phyloP scores from a whole-genome alignment of 2,329 filamentous ascomycete species.

The Neofusicoccum umdonicola region DNA sequence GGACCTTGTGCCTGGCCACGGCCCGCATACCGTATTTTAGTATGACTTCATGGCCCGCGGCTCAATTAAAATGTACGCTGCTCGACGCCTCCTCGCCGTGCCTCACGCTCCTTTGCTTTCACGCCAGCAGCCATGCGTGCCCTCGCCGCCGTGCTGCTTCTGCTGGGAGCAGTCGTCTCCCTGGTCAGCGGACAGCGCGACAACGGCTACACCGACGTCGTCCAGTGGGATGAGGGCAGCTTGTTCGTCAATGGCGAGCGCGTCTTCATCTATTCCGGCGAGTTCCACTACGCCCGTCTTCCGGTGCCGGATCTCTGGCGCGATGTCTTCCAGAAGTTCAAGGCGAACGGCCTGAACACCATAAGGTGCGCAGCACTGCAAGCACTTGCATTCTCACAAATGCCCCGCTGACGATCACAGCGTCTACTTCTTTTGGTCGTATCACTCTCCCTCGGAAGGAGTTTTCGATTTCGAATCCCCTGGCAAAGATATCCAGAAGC shows the following conservation, averaged over 20 bases:
- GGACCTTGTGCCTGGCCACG: slow-evolving; percentile 6
- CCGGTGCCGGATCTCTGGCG: slow-evolving; percentile 52
- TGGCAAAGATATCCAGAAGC: slow-evolving; percentile 52
- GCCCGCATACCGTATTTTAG: slow-evolving; percentile 8
- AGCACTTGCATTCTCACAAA: background rate
- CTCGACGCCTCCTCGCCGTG: background rate
- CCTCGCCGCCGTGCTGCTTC: background rate
- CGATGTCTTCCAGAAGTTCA: slow-evolving; percentile 53
- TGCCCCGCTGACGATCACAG: background rate
- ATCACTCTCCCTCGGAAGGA: slow-evolving; percentile 45
- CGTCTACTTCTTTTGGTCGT: slow-evolving; percentile 50
- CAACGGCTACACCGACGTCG: slow-evolving; percentile 47
- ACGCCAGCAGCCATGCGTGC: background rate
- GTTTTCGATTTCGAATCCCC: slow-evolving; percentile 53
- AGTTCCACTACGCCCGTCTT: slow-evolving; percentile 55
- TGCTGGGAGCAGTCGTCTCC: slow-evolving; percentile 3
- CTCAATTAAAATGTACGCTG: background rate
- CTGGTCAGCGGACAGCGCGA: slow-evolving; percentile 31
- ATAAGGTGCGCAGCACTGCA: slow-evolving; percentile 33
- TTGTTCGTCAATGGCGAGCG: slow-evolving; percentile 52
- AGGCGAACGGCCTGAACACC: slow-evolving; percentile 50
- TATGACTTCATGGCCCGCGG: slow-evolving; percentile 6
- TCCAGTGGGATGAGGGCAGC: slow-evolving; percentile 56
- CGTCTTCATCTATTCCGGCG: slow-evolving; percentile 53
- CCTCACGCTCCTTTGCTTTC: background rate